Conservation (phyloP, 345 rosid species). For the Fremontodendron californicum region DNA sequence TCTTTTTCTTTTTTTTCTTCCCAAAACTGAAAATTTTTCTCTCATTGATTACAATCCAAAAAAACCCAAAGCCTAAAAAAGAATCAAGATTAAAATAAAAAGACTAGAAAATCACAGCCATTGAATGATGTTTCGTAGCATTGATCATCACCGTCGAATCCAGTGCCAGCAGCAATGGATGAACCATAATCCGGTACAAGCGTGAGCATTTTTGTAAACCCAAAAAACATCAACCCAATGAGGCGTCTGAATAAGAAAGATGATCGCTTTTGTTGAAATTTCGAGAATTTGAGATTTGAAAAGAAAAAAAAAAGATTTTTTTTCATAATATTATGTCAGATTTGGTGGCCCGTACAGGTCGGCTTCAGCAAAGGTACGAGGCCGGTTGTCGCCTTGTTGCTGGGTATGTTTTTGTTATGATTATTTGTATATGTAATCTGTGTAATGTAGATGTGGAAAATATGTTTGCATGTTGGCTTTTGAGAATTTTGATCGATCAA, state of each 20-base stretch:
- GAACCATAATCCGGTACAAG: constrained; percentile 27
- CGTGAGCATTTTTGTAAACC: constrained; percentile 22
- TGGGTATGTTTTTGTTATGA: constrained; percentile 44
- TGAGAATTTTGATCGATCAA: not conserved
- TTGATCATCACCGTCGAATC: constrained; percentile 27
- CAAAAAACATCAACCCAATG: not conserved
- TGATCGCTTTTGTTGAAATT: constrained; percentile 16
- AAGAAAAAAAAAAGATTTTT: not conserved
- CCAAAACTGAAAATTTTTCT: not conserved
- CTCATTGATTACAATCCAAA: not conserved
- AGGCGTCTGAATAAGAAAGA: constrained; percentile 18
- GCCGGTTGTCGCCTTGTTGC: constrained; percentile 94
- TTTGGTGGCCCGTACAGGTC: constrained; percentile 97
- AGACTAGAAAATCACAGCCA: constrained; percentile 11
- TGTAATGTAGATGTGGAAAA: not conserved
- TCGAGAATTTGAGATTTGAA: not conserved
- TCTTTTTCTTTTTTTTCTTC: not conserved
- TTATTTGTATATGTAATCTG: not conserved
- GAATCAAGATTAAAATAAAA: constrained; percentile 5
- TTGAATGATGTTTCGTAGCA: constrained; percentile 32
- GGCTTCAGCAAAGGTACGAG: constrained; percentile 92
- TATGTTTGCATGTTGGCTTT: not conserved
- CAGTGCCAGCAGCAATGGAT: constrained; percentile 29
- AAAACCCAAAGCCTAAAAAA: too few species aligned
- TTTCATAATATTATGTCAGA: constrained; percentile 53